These are phyloP conservation scores for Adansonia grandidieri DNA, from an alignment of 441 rosid genomes.

Conservation along the genomic window DNA sequence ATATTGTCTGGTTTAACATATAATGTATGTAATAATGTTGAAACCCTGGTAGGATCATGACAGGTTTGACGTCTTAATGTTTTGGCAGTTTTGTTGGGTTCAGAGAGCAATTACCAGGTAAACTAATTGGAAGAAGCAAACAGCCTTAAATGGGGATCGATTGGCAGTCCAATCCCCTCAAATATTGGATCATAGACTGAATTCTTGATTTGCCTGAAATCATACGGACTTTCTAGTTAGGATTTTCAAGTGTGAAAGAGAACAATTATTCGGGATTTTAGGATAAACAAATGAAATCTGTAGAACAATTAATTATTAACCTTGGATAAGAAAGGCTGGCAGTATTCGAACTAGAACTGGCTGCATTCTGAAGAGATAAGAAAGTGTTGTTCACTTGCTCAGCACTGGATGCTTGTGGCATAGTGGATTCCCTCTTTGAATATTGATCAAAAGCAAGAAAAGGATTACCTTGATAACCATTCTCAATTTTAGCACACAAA, in stretches of 20 bases:
- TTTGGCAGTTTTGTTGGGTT: not conserved
- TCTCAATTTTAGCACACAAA: not conserved
- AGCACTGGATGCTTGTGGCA: constrained; percentile 1
- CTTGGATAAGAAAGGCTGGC: not conserved
- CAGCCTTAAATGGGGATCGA: constrained; percentile 48
- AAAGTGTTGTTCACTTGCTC: not conserved
- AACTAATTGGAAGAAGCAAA: constrained; percentile 5
- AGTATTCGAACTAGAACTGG: not conserved
- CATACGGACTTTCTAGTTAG: not conserved
- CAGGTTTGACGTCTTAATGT: not conserved
- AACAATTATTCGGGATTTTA: not conserved
- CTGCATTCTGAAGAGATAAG: not conserved
- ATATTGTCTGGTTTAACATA: not conserved
- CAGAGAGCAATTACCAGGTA: not conserved
- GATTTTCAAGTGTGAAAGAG: not conserved
- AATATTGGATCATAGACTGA: constrained; percentile 39
- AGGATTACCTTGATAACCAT: not conserved
- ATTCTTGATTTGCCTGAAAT: constrained; percentile 29
- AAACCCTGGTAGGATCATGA: not conserved
- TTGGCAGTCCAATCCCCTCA: constrained; percentile 37
- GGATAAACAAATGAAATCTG: not conserved
- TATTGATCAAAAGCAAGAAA: not conserved
- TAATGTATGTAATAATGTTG: not conserved
- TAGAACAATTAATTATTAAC: not conserved
- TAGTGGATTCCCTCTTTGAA: not conserved